Evolutionary conservation across 2,329 filamentous ascomycete genomes (phyloP).

Genomic region (Colletotrichum acutatum): DNA sequence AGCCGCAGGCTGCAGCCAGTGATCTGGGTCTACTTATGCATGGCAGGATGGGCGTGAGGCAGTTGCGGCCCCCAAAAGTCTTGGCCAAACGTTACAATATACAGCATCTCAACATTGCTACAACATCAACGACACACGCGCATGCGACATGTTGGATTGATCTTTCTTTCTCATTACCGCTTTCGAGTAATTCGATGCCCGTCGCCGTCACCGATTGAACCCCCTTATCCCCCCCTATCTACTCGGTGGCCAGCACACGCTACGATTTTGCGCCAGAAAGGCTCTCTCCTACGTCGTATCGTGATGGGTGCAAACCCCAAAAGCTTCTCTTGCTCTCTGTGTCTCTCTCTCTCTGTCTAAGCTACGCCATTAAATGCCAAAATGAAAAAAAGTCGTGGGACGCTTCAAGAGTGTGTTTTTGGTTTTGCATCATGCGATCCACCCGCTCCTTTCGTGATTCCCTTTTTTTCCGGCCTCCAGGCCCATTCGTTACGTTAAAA

Average conservation of each 20-base stretch:
- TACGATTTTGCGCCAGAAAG: not conserved
- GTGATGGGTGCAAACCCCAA: not conserved
- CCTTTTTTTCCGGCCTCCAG: conserved; percentile 9
- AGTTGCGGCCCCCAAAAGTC: too few relatives aligned
- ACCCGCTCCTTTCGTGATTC: conserved; percentile 24
- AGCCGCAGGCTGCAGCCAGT: not conserved
- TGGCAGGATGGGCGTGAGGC: too few relatives aligned
- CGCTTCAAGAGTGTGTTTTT: conserved; percentile 19
- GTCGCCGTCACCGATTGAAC: not conserved
- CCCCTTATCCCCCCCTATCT: not conserved
- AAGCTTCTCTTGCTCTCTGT: not conserved
- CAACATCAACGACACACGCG: too few relatives aligned
- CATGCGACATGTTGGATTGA: not conserved
- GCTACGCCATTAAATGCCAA: conserved; percentile 34
- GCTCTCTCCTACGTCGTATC: not conserved
- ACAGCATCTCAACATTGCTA: not conserved
- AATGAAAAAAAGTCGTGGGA: conserved; percentile 18
- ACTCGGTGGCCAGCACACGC: conserved; percentile 18
- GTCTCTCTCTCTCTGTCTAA: conserved; percentile 20
- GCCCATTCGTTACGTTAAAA: conserved; percentile 8
- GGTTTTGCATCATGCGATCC: not conserved
- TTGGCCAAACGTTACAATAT: not conserved
- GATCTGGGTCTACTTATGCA: not conserved
- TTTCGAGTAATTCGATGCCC: not conserved
- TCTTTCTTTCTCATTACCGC: conserved; percentile 6